Base-by-base conservation (phyloP, 2,329 filamentous ascomycete species). In the Microdochium bolleyi region DNA sequence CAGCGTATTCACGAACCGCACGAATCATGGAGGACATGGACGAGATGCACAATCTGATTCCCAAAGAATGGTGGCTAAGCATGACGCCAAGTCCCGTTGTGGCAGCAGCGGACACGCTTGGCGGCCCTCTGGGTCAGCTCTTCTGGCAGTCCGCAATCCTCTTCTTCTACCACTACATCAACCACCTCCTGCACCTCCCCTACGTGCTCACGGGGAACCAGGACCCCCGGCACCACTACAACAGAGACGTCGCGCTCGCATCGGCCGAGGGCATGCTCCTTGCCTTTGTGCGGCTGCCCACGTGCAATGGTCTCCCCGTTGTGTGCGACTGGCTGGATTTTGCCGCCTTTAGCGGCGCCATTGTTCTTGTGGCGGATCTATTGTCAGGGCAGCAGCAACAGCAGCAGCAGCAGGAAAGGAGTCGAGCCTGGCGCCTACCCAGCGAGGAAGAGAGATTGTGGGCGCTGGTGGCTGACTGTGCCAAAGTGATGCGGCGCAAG, bases 321-420 rank as follows among this genome's bases (percentile, higher is more conserved):
- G 41, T 22, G 7, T 76, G 74, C 61, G 75, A 76, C 48, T 56
- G 76, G 34, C 64, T 73, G 49, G 75, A 79, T 54, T 78, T 78
- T 50, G 63, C 72, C 51, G 69, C 68, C 2, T 78, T 78, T 55
- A 75, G 66, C 1, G 68, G 70, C 3, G 68, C 72, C 14, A 68
- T 76, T 57, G 62, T 76, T 1, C 56, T 79, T 3, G 59, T 73
- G 2, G 60, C 76, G 32, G 70, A 75, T 51, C 56, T 76, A 14
- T 61, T 74, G 44, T 67, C 65, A 13, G 16, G 13, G 16, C 3
- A 46, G 41, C 21, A 30, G 27, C 5, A 30, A 30, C 27, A 30
- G 27, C 27, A 30, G 27, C 27, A 11, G 27, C 27, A 30, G 27
- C 27, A 30, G 5, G n/a, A n/a, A 30, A 5, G 27, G 27, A 30